Evolutionary conservation across 176 grass and related monocot genomes (phyloP).

Genomic region (Oryza longistaminata): DNA sequence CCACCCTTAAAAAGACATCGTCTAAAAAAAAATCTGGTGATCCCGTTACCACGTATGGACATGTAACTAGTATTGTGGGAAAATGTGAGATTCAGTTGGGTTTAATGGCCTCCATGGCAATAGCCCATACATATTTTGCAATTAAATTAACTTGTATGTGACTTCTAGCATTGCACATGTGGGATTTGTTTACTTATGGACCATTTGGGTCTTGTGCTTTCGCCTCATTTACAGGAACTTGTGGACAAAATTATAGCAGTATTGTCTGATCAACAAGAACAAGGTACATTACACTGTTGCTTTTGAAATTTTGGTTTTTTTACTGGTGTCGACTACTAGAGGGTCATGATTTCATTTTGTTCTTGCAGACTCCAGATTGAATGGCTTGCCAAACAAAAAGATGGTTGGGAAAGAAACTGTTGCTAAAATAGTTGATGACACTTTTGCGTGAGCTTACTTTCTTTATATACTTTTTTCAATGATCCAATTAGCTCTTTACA

Average conservation of each 20-base stretch:
- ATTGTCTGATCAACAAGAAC: conserved; percentile 59
- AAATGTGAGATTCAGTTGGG: not conserved
- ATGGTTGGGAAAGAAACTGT: conserved; percentile 46
- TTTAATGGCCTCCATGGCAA: conserved; percentile 1
- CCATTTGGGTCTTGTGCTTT: not conserved
- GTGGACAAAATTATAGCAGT: conserved; percentile 54
- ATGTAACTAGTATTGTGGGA: not conserved
- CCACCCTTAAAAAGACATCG: too few relatives aligned
- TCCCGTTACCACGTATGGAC: too few relatives aligned
- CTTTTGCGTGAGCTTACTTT: conserved; percentile 51
- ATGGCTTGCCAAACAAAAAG: conserved; percentile 34
- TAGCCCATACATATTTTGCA: not conserved
- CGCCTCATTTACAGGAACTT: conserved; percentile 57
- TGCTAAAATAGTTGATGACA: conserved; percentile 69
- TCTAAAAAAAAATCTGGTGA: too few relatives aligned
- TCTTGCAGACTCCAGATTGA: conserved; percentile 44
- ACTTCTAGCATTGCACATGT: conserved; percentile 15
- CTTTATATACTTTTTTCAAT: not conserved
- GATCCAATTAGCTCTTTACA: not conserved
- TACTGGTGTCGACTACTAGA: conserved; percentile 6
- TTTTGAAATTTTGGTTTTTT: not conserved
- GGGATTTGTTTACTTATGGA: not conserved
- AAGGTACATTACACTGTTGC: conserved; percentile 27
- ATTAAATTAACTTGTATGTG: not conserved
- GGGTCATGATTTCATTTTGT: not conserved